These are phyloP conservation scores for Fusarium nisikadoi DNA, from an alignment of 2,329 filamentous ascomycete species.

Conservation along the genomic window DNA sequence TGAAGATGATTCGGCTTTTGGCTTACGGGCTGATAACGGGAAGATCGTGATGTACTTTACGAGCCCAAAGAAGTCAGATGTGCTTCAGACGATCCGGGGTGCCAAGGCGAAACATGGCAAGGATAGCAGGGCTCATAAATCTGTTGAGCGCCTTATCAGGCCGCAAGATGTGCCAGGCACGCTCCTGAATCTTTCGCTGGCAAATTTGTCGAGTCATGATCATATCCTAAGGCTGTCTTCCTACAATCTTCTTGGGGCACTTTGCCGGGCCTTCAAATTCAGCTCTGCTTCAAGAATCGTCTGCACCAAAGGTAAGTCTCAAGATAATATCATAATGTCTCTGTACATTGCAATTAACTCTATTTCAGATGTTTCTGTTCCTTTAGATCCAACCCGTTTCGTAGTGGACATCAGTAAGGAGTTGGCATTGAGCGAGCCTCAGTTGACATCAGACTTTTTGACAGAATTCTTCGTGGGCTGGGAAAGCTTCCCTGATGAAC, in stretches of 20 bases:
- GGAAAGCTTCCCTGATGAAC: conserved; percentile 75
- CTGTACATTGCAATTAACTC: background rate
- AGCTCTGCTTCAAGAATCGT: conserved; percentile 69
- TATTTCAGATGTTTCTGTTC: conserved; percentile 67
- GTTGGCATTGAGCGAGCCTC: conserved; percentile 71
- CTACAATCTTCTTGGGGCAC: conserved; percentile 73
- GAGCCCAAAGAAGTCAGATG: conserved; percentile 70
- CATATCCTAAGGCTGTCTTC: conserved; percentile 69
- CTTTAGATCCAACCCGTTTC: conserved; percentile 70
- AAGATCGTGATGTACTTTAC: conserved; percentile 79
- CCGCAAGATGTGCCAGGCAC: conserved; percentile 78
- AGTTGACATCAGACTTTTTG: conserved; percentile 74
- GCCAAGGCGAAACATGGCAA: conserved; percentile 74
- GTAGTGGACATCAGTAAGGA: conserved; percentile 73
- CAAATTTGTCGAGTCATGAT: conserved; percentile 72
- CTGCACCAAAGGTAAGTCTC: conserved; percentile 66
- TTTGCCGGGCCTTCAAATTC: conserved; percentile 76
- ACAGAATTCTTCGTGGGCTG: conserved; percentile 80
- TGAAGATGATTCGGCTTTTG: conserved; percentile 75
- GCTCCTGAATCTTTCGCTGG: conserved; percentile 73
- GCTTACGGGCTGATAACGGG: conserved; percentile 73
- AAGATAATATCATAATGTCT: background rate
- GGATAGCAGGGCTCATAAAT: conserved; percentile 68
- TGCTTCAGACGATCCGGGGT: conserved; percentile 70
- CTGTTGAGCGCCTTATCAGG: conserved; percentile 72